Evolutionary conservation across 177 flowering plant species (phyloP), one percentile per base, ranked within the genome.

Genomic region (Telopea speciosissima): DNA sequence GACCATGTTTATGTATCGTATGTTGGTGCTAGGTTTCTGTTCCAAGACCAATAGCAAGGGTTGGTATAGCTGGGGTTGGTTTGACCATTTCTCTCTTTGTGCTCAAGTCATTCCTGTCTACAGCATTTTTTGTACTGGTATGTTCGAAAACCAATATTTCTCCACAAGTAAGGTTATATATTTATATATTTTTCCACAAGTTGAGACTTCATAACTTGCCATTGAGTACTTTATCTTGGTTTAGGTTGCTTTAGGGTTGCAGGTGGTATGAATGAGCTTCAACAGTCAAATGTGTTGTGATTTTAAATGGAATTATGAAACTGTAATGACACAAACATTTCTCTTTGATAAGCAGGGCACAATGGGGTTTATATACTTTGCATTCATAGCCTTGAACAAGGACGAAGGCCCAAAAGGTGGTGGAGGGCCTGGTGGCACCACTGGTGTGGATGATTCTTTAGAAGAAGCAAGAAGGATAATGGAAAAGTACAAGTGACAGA

Each of bases 391-490:
- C 66, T 68, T 90, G 75, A 92, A 91, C 80, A 95, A 95, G 78
- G 96, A 87, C 74, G 85, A 91, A 70, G 88, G 88, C 23, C 90
- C 97, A 7, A 80, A 72, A 75, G 85, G 86, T 11, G 90, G 85
- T 65, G 87, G 83, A n/a, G 70, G 40, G 40, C 9, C 40, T 36
- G 40, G 40, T 36, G 40, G 74, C 56, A 61, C 79, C 23, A 16
- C 78, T 26, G 70, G 87, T 24, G 66, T 82, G 0, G 98, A 93
- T 1, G 97, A 91, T 28, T 71, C 84, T 69, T 70, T 92, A 21
- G 97, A 92, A 83, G 97, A 95, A 85, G 99, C 99, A 58, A 82
- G 89, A 79, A 90, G 86, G 81, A 95, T 95, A 69, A 95, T 95
- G 97, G 97, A 95, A 3, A 95, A 95, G 80, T 95, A 95, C 79